Evolutionary conservation across 345 rosid species (phyloP), one percentile per base, ranked within the genome.

Genomic region (Excoecaria agallocha): DNA sequence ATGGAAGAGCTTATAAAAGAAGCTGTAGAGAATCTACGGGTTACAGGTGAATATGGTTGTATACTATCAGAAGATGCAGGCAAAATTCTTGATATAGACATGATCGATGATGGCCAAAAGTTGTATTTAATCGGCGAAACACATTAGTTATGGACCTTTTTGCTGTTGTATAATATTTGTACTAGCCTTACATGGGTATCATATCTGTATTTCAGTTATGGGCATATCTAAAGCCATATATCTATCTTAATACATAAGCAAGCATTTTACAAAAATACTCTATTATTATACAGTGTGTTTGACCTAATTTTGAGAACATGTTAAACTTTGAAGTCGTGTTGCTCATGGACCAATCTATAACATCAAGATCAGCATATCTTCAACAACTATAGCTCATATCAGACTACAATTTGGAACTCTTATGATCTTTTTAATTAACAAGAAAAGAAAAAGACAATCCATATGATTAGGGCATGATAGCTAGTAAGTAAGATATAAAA

Each of bases 21-120:
- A 5, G 97, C 97, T 37, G 83, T 73, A 43, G 78, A 82, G 72
- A 82, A 88, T 66, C 86, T 94, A 49, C 59, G 81, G 15, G 19
- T 85, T 83, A 76, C 80, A 0, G 77, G 52, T 39, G 85, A 75
- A 9, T 24, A 58, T 74, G 68, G 39, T 62, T 87, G 84, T 75
- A 25, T 92, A 78, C 73, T 94, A 43, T 79, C 97, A 6, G 89
- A 91, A 82, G 92, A 90, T 17, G 90, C 69, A 74, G 97, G 97
- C 75, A 85, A 87, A 78, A 77, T 94, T 77, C 75, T 86, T 20
- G 91, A 91, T 77, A 72, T 81, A 65, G 88, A 90, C 72, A 82
- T 90, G 93, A 87, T 95, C 15, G 84, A 52, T 70, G 92, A 89
- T 76, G 92, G 90, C 43, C 88, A 91, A 70, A 95, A 89, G 72